Base-by-base conservation (phyloP, 75 land plant genomes). In the Azolla pinnata region DNA sequence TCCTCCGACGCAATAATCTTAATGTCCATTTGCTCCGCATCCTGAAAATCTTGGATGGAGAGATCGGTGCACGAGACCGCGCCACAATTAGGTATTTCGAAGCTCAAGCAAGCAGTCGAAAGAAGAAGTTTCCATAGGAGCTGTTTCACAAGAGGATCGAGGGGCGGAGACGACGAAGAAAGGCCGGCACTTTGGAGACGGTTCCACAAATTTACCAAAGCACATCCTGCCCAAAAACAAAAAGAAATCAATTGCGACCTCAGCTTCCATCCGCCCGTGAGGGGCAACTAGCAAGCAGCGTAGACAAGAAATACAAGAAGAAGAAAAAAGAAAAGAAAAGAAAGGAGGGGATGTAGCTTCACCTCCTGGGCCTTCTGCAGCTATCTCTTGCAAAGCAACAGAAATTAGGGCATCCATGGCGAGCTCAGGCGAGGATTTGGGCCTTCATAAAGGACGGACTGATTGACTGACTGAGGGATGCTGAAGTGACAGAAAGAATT, bases 351-450 rank as follows among this genome's bases (percentile, higher is more conserved):
- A 28, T 7, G 1, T 10, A 33, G 5, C 2, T 14, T 54, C 27
- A 73, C 75, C 97, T 59, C 48, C 58, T 9, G 61, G 25, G 29
- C 81, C 83, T 7, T 58, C 59, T 12, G 72, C 67, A 48, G 95
- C 83, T 57, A 88, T 72, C 44, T 82, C 89, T 24, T 84, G 77
- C 56, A 92, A 56, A 8, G 95, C 93, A 0, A 79, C 70, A 51
- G 77, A 56, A 57, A 84, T 52, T 45, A 82, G 61, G 21, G 79
- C 45, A 54, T 92, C 93, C 88, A 87, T 89, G 23, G 61, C 19
- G 17, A n/a, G n/a, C n/a, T n/a, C n/a, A n/a, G n/a, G n/a, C n/a
- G n/a, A n/a, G n/a, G n/a, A n/a, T n/a, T n/a, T n/a, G n/a, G n/a
- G n/a, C n/a, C n/a, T n/a, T n/a, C n/a, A n/a, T n/a, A n/a, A n/a